These are phyloP conservation scores for Leccinum sublutescens DNA, from an alignment of 768 basidiomycete species.

Conservation along the genomic window DNA sequence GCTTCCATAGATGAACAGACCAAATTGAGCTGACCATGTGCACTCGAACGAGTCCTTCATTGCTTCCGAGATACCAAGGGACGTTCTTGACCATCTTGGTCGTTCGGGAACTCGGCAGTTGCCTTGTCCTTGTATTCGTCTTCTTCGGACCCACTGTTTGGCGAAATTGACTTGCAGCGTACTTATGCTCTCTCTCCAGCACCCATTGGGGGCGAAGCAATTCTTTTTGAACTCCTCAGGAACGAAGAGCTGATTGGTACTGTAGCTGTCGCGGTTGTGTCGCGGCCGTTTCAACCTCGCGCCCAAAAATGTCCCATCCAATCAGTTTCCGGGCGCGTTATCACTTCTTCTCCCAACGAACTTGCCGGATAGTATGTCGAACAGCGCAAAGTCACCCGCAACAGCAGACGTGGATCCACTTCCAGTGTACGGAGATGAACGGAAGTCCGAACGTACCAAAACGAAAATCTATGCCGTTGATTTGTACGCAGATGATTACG, in stretches of 20 bases:
- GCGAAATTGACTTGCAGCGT: constrained; percentile 49
- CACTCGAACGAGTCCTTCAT: constrained; percentile 8
- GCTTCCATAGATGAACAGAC: constrained; percentile 89
- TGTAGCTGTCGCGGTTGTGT: no score
- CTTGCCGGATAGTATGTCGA: neutral
- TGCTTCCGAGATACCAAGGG: constrained; percentile 66
- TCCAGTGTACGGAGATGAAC: neutral
- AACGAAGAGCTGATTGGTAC: neutral
- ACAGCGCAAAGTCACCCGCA: neutral
- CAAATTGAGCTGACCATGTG: constrained; percentile 83
- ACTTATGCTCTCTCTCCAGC: no score
- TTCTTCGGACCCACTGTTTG: constrained; percentile 66
- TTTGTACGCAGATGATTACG: constrained; percentile 35
- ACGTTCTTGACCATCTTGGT: constrained; percentile 99
- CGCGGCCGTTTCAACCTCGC: neutral
- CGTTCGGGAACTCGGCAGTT: constrained; percentile 53
- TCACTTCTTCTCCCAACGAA: neutral
- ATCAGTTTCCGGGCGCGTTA: neutral
- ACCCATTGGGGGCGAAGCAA: no score
- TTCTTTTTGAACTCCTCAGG: no score
- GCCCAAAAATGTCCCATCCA: neutral
- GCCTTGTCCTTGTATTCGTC: constrained; percentile 42
- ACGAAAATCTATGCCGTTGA: constrained; percentile 14
- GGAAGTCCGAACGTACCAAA: neutral
- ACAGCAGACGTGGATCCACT: neutral